Evolutionary conservation across 2,329 filamentous ascomycete genomes (phyloP), one percentile per base, ranked within the genome.

Genomic region (Paramyrothecium sp.): DNA sequence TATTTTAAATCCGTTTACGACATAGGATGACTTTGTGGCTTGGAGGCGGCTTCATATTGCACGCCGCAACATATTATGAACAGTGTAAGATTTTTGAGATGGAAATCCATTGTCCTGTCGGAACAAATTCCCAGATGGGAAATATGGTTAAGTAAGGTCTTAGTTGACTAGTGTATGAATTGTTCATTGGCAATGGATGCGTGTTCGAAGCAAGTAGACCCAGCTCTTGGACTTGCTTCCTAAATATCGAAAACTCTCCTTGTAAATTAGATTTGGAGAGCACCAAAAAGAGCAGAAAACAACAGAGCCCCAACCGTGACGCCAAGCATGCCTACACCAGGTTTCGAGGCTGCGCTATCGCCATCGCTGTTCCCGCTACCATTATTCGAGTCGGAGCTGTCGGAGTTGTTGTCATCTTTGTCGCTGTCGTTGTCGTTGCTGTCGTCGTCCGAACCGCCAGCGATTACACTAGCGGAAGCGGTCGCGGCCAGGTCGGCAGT

Each of bases 241-340:
- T 16, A 38, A 38, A 38, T 38, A n/a, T n/a, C n/a, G 33, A 38
- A 16, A 8, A 38, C 33, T 16, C 16, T 38, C 33, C 8, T 10
- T 38, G 8, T 8, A 38, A 38, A 38, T 61, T 63, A 68, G 34
- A 68, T 54, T 59, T 66, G 62, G 61, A 68, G 59, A 54, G 63
- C 64, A 47, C 66, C 66, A 19, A 65, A 53, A 52, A 61, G 59
- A 19, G 73, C 73, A 4, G 72, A 74, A 57, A 76, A 64, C 23
- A 76, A 67, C 54, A 76, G 61, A 5, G 71, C 72, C 2, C 72
- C 72, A 3, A 76, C 64, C 3, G 69, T 67, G 13, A 75, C 54
- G 1, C 73, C 74, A 0, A 72, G 44, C 4, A 65, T 73, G 61
- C 56, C 71, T 44, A 73, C 55, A 19, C 64, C 60, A 8, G 65